Percentiles rank a stretch among this genome's conserved stretches.
phyloP scores from a whole-genome alignment of 495 filamentous ascomycete genomes.

The Hyphodiscus hymeniophilus region DNA sequence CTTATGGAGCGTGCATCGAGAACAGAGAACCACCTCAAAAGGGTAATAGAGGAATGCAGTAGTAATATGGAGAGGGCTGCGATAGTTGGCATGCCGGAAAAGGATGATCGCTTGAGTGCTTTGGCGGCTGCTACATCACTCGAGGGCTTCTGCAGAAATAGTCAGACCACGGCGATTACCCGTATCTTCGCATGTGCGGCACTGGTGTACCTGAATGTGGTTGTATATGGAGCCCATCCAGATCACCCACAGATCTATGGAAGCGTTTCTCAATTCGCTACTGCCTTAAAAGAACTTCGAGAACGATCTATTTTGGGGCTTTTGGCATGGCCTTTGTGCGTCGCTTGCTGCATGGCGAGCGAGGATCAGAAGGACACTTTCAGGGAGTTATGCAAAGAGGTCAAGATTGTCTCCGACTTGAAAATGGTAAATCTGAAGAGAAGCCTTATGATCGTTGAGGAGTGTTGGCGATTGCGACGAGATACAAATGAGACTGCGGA shows the following conservation, averaged over 20 bases:
- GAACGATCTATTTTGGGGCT: not conserved
- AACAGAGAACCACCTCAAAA: too few relatives aligned
- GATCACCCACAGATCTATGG: not conserved
- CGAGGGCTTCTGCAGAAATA: too few relatives aligned
- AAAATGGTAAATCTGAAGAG: not conserved
- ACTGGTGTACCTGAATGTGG: slow-evolving; percentile 6
- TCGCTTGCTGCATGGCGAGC: not conserved
- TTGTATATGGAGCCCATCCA: slow-evolving; percentile 21
- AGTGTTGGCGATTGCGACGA: slow-evolving; percentile 1
- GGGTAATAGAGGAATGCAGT: too few relatives aligned
- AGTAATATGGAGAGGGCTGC: too few relatives aligned
- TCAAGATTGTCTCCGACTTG: not conserved
- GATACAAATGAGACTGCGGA: not conserved
- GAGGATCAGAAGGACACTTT: not conserved
- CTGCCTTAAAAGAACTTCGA: not conserved
- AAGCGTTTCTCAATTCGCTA: not conserved
- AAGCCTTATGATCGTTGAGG: not conserved
- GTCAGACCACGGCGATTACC: too few relatives aligned
- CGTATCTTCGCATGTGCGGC: not conserved
- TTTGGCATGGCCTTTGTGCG: not conserved
- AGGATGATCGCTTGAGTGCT: too few relatives aligned
- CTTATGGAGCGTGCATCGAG: too few relatives aligned
- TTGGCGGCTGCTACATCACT: too few relatives aligned
- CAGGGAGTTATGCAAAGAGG: not conserved
- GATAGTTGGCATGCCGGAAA: too few relatives aligned